phyloP scores from a whole-genome alignment of 352 stramenopile genomes.

The Pythium scleroteichum region DNA sequence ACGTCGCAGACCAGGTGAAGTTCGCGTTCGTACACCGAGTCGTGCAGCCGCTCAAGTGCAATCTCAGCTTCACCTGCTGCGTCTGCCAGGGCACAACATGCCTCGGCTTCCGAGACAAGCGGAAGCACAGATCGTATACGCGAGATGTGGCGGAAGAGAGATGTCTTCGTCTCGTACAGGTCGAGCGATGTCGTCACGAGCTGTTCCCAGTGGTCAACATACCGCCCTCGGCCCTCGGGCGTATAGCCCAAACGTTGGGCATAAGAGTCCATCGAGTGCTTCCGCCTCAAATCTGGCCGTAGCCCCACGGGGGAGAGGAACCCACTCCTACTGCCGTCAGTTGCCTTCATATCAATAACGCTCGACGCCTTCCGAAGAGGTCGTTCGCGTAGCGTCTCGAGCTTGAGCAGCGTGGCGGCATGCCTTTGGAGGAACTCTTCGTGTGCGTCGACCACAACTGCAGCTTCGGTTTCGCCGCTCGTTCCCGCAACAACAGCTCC shows the following conservation, averaged over 20 bases:
- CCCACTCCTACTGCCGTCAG: conserved; percentile 28
- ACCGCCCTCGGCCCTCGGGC: conserved; percentile 39
- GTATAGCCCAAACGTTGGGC: conserved; percentile 63
- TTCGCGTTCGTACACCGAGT: conserved; percentile 55
- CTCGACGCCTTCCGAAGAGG: conserved; percentile 10
- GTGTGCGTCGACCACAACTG: conserved; percentile 2
- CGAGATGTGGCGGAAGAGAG: conserved; percentile 43
- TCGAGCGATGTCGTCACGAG: conserved; percentile 41
- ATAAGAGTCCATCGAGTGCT: conserved; percentile 67
- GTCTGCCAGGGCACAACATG: conserved; percentile 65
- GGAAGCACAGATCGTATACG: conserved; percentile 45
- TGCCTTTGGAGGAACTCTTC: conserved; percentile 19
- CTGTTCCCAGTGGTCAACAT: conserved; percentile 62
- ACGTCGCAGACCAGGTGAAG: conserved; percentile 56
- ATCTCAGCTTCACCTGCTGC: conserved; percentile 42
- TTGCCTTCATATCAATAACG: not conserved
- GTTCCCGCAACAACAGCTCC: not conserved
- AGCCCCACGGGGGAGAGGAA: conserved; percentile 48
- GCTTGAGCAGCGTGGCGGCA: conserved; percentile 8
- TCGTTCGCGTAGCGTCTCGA: conserved; percentile 9
- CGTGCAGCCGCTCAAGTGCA: conserved; percentile 57
- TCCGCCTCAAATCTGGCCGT: conserved; percentile 48
- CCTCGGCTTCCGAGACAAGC: conserved; percentile 46
- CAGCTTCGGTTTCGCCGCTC: not conserved
- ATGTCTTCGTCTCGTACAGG: conserved; percentile 48